A percentile compares a stretch with the other conserved stretches of the same genome.
phyloP scores from a whole-genome alignment of 169 alveolate species.

The Plasmodium gallinaceum region DNA sequence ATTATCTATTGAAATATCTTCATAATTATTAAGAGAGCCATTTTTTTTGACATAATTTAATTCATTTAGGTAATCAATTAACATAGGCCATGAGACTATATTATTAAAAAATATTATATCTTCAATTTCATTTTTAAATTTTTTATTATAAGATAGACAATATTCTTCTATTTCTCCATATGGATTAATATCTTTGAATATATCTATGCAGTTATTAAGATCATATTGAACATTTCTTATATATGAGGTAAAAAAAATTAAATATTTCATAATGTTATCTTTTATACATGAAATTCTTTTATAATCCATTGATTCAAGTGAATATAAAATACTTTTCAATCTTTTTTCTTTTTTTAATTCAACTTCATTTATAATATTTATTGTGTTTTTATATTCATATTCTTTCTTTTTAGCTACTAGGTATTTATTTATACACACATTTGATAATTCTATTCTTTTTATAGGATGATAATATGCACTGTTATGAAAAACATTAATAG shows the following conservation, averaged over 20 bases:
- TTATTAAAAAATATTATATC: conserved; percentile 28
- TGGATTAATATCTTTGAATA: conserved; percentile 49
- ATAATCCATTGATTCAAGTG: conserved; percentile 66
- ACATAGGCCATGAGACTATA: conserved; percentile 72
- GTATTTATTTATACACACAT: conserved; percentile 47
- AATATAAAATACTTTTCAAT: conserved; percentile 52
- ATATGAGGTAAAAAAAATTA: conserved; percentile 67
- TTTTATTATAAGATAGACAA: neutral
- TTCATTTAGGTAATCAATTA: conserved; percentile 47
- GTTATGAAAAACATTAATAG: conserved; percentile 52
- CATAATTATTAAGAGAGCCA: neutral
- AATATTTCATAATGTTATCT: conserved; percentile 61
- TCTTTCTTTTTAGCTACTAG: conserved; percentile 62
- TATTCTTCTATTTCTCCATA: conserved; percentile 51
- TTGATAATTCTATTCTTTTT: conserved; percentile 64
- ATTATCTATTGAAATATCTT: neutral
- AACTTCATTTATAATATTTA: conserved; percentile 46
- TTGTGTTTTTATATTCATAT: conserved; percentile 60
- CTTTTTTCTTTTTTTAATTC: conserved; percentile 51
- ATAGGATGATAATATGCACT: conserved; percentile 53
- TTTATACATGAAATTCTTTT: conserved; percentile 68
- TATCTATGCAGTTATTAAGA: conserved; percentile 38
- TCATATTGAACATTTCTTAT: conserved; percentile 67
- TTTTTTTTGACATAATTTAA: neutral
- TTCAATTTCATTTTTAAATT: conserved; percentile 21